phyloP scores from a whole-genome alignment of 305 asterid species.

The Plantago coronopus region DNA sequence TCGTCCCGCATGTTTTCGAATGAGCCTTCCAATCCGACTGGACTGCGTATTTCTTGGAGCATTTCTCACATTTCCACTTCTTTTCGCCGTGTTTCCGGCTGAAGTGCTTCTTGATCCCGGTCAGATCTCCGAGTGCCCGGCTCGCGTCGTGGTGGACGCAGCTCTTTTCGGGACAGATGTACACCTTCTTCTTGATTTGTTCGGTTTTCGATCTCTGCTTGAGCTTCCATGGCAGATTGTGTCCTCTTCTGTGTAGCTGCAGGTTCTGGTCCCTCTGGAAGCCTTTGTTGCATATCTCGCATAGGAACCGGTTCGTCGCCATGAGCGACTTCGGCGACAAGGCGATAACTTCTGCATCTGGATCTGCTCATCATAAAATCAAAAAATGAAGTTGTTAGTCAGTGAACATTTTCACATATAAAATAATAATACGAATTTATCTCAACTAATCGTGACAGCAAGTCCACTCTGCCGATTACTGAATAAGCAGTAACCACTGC shows the following conservation, averaged over 20 bases:
- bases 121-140: slow-evolving; percentile 59
- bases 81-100: slow-evolving; percentile 60
- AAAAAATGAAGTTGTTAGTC: background rate
- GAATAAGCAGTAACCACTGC: no score
- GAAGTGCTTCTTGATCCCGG: slow-evolving; percentile 59
- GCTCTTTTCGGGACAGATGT: slow-evolving; percentile 56
- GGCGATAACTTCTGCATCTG: slow-evolving; percentile 61
- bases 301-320: slow-evolving; percentile 57
- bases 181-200: slow-evolving; percentile 44
- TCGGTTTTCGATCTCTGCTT: slow-evolving; percentile 48
- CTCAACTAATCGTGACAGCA: background rate
- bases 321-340: slow-evolving; percentile 56
- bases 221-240: slow-evolving; percentile 67
- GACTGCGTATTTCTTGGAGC: slow-evolving; percentile 63
- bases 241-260: slow-evolving; percentile 71
- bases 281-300: slow-evolving; percentile 65
- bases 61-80: slow-evolving; percentile 62
- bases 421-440: background rate
- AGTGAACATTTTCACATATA: no score
- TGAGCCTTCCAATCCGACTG: slow-evolving; percentile 75
- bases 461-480: no score
- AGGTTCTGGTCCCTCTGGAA: slow-evolving; percentile 59
- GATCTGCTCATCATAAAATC: slow-evolving; percentile 33
- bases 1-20: slow-evolving; percentile 59
- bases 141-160: slow-evolving; percentile 62